A percentile compares a stretch with the other conserved stretches of the same genome.
Conservation (phyloP, 1,284 basidiomycete genomes). For the Moesziomyces parantarcticus region DNA sequence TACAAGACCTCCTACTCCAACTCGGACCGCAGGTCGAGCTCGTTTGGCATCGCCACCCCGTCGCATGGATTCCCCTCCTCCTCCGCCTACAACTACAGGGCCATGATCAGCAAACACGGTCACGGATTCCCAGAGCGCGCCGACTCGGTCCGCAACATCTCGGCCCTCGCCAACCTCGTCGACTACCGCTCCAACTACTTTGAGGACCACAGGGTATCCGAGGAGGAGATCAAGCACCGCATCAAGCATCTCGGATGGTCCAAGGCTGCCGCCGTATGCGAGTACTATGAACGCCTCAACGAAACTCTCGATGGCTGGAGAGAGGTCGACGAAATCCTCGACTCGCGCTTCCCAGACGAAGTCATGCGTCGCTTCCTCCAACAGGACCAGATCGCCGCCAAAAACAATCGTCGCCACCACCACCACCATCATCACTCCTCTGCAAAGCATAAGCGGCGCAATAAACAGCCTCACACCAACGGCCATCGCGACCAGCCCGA, state of each 20-base stretch:
- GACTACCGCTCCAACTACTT: slow-evolving; percentile 61
- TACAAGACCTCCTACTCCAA: slow-evolving; percentile 31
- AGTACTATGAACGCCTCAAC: slow-evolving; percentile 62
- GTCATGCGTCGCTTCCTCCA: slow-evolving; percentile 61
- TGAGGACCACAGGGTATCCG: slow-evolving; percentile 50
- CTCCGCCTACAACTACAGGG: slow-evolving; percentile 35
- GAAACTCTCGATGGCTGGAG: slow-evolving; percentile 64
- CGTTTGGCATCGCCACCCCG: slow-evolving; percentile 27
- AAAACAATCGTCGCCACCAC: slow-evolving; percentile 19
- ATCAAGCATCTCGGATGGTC: slow-evolving; percentile 36
- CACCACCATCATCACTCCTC: slow-evolving; percentile 1
- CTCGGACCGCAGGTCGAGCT: slow-evolving; percentile 26
- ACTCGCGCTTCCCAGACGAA: slow-evolving; percentile 63
- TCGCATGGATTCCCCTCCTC: slow-evolving; percentile 35
- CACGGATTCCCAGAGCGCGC: slow-evolving; percentile 54
- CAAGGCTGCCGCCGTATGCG: slow-evolving; percentile 42
- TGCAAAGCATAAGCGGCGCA: slow-evolving; percentile 27
- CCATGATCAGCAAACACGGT: slow-evolving; percentile 43
- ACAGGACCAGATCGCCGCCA: slow-evolving; percentile 13
- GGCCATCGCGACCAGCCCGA: slow-evolving; percentile 17
- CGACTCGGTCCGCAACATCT: slow-evolving; percentile 59
- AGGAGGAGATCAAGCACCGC: slow-evolving; percentile 51
- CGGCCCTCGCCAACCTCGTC: slow-evolving; percentile 58
- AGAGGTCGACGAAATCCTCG: slow-evolving; percentile 65
- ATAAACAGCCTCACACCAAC: slow-evolving; percentile 9